Conservation (phyloP, 352 stramenopile species). For the Globisporangium echinulatum region DNA sequence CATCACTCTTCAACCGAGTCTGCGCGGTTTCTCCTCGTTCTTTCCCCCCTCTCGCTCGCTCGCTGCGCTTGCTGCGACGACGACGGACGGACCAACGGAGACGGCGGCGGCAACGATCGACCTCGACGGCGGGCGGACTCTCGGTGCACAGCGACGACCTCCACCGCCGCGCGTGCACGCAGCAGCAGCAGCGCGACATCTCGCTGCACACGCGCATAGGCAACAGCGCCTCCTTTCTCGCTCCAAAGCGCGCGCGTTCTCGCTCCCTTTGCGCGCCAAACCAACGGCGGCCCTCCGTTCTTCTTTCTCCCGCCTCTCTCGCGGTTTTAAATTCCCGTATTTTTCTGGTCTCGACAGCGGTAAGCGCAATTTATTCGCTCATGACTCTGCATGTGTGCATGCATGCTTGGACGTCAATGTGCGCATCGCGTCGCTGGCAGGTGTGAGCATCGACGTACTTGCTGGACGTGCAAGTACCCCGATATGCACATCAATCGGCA, state of each 20-base stretch:
- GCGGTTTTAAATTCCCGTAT: conserved; percentile 3
- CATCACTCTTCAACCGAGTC: conserved; percentile 2
- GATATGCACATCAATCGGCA: conserved; percentile 12
- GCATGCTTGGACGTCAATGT: neutral
- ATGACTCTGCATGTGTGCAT: neutral
- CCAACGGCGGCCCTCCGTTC: too few species aligned
- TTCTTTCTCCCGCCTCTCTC: neutral
- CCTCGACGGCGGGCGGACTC: neutral
- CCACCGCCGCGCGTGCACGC: neutral
- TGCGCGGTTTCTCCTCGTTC: too few species aligned
- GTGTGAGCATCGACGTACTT: neutral
- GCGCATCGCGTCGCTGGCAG: neutral
- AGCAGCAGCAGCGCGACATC: neutral
- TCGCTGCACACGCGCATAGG: neutral
- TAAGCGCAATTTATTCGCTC: neutral
- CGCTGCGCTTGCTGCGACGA: neutral
- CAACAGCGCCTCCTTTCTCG: neutral
- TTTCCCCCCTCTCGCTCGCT: neutral
- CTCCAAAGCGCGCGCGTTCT: neutral
- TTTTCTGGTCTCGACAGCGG: conserved; percentile 3
- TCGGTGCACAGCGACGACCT: neutral
- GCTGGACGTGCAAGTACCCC: neutral
- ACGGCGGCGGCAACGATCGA: neutral
- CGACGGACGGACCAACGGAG: too few species aligned
- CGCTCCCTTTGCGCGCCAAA: too few species aligned